Percentiles rank a stretch among this genome's conserved stretches.
These are phyloP conservation scores for Imleria badia DNA, from an alignment of 768 basidiomycete species.

Conservation along the genomic window DNA sequence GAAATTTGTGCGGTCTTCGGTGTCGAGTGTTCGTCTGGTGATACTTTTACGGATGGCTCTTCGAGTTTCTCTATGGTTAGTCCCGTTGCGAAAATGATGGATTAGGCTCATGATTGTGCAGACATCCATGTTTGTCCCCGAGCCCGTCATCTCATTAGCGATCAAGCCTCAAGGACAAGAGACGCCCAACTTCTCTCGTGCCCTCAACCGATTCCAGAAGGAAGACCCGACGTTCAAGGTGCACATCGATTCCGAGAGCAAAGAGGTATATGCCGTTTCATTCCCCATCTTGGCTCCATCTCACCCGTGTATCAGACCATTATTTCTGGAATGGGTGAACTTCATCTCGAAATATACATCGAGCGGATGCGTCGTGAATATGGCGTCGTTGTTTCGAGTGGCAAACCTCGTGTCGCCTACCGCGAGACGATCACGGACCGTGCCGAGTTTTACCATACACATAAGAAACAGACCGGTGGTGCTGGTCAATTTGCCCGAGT, in stretches of 20 bases:
- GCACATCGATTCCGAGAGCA: conserved; percentile 90
- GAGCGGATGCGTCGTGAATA: conserved; percentile 99
- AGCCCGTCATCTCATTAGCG: conserved; percentile 95
- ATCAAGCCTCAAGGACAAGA: conserved; percentile 91
- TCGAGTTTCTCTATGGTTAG: conserved; percentile 90
- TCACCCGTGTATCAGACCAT: conserved; percentile 66
- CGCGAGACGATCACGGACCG: conserved; percentile 89
- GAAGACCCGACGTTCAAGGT: conserved; percentile 99
- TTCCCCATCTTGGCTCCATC: background rate
- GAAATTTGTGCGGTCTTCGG: conserved; percentile 99
- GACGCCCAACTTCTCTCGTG: conserved; percentile 94
- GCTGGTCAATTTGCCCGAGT: conserved; percentile 96
- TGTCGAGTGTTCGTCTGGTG: conserved; percentile 96
- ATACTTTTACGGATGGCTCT: conserved; percentile 94
- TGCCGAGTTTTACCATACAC: conserved; percentile 84
- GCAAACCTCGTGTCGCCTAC: conserved; percentile 95
- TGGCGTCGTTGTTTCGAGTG: conserved; percentile 88
- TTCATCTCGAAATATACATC: conserved; percentile 98
- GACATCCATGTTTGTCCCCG: conserved; percentile 99
- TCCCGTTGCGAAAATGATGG: background rate
- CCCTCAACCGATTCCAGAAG: conserved; percentile 95
- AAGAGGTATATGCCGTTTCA: conserved; percentile 60
- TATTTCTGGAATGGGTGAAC: conserved; percentile 99
- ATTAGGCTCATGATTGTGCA: conserved; percentile 30
- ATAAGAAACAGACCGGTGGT: conserved; percentile 98